Conservation (phyloP, 495 filamentous ascomycete genomes). For the Penicillium atrosanguineum region DNA sequence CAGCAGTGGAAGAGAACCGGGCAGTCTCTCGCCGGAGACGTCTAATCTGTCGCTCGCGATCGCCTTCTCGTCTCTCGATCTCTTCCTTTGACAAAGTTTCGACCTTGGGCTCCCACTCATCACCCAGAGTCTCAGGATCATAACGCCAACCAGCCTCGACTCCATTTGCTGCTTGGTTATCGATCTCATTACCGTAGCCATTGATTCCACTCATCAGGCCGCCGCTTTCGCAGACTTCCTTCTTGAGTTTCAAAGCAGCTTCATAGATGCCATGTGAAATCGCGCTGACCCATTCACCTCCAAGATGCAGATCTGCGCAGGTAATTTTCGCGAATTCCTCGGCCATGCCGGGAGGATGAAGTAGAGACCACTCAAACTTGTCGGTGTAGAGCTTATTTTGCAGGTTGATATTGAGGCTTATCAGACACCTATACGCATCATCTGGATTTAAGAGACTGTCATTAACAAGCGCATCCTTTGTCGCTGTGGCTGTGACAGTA, state of each 20-base stretch:
- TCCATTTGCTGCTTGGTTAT: slow-evolving; percentile 80
- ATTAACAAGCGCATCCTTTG: slow-evolving; percentile 43
- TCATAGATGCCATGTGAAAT: slow-evolving; percentile 98
- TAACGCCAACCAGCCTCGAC: slow-evolving; percentile 89
- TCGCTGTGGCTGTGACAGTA: slow-evolving; percentile 36
- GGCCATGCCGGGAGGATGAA: slow-evolving; percentile 86
- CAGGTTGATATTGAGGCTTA: slow-evolving; percentile 88
- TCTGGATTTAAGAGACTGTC: slow-evolving; percentile 72
- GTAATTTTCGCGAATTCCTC: slow-evolving; percentile 91
- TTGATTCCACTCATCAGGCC: slow-evolving; percentile 71
- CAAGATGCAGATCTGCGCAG: slow-evolving; percentile 84
- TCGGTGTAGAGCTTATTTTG: slow-evolving; percentile 91
- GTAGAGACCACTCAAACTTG: slow-evolving; percentile 97
- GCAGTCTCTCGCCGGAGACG: slow-evolving; percentile 88
- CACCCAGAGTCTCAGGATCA: slow-evolving; percentile 82
- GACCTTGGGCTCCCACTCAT: slow-evolving; percentile 93
- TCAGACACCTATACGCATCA: slow-evolving; percentile 88
- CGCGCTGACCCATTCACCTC: slow-evolving; percentile 90
- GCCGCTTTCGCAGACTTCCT: slow-evolving; percentile 90
- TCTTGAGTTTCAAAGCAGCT: slow-evolving; percentile 87
- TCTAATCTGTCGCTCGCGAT: slow-evolving; percentile 86
- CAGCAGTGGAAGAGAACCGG: slow-evolving; percentile 79
- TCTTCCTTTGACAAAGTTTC: slow-evolving; percentile 90
- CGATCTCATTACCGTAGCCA: slow-evolving; percentile 71
- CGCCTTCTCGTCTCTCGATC: slow-evolving; percentile 95